phyloP scores from a whole-genome alignment of 257 asterid species.

The Buddleja alternifolia region DNA sequence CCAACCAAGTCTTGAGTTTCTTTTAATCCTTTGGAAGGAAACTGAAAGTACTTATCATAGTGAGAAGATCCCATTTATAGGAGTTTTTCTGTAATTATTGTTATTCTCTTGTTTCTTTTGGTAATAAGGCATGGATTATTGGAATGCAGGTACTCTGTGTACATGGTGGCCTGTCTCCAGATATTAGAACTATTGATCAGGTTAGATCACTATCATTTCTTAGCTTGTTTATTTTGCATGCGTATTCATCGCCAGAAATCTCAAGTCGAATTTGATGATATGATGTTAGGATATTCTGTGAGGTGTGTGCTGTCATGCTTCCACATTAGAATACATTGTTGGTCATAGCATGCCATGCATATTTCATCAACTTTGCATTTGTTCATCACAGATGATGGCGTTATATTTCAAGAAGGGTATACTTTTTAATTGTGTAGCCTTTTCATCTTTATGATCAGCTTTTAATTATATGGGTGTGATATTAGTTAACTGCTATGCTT shows the following conservation, averaged over 20 bases:
- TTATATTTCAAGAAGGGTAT: constrained; percentile 1
- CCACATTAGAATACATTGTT: neutral
- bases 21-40: neutral
- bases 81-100: neutral
- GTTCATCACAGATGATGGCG: neutral
- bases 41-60: neutral
- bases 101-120: constrained; percentile 13
- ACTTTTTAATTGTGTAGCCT: neutral
- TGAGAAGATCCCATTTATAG: constrained; percentile 2
- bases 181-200: constrained; percentile 95
- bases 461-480: neutral
- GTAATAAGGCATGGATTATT: constrained; percentile 20
- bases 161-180: constrained; percentile 99
- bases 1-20: too few species aligned
- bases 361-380: constrained; percentile 5
- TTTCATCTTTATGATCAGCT: neutral
- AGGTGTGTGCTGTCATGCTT: constrained; percentile 1
- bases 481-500: neutral
- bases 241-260: neutral
- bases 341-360: constrained; percentile 16
- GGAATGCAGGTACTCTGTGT: constrained; percentile 84
- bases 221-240: neutral
- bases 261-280: neutral
- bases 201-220: constrained; percentile 38
- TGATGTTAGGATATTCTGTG: neutral